A percentile compares a stretch with the other conserved stretches of the same genome.
phyloP scores from a whole-genome alignment of 176 grass and related monocot genomes.

The Calamus simplicifolius region DNA sequence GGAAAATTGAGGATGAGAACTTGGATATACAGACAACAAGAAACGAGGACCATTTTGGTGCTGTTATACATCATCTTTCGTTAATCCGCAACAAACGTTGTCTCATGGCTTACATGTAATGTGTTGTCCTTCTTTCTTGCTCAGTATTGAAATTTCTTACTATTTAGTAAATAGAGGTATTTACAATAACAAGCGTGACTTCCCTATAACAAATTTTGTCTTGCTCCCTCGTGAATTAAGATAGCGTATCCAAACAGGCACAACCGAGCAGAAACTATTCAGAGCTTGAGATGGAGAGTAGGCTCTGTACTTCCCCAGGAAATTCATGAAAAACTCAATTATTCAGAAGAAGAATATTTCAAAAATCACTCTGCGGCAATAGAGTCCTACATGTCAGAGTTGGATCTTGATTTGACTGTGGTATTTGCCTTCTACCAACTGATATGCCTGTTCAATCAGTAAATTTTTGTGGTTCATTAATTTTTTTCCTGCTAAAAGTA shows the following conservation, averaged over 20 bases:
- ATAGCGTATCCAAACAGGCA: constrained; percentile 22
- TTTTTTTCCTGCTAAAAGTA: too few species aligned
- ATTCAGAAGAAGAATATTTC: constrained; percentile 87
- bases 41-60: constrained; percentile 72
- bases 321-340: constrained; percentile 82
- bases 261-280: constrained; percentile 84
- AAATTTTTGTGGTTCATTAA: too few species aligned
- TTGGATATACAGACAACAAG: constrained; percentile 32
- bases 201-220: neutral
- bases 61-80: constrained; percentile 87
- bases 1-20: constrained; percentile 85
- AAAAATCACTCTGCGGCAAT: constrained; percentile 66
- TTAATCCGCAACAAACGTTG: constrained; percentile 93
- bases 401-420: constrained; percentile 96
- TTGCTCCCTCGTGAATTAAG: too few species aligned
- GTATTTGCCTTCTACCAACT: constrained; percentile 20
- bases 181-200: neutral
- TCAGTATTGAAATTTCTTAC: too few species aligned
- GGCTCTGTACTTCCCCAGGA: constrained; percentile 88
- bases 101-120: constrained; percentile 94
- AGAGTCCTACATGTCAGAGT: constrained; percentile 72
- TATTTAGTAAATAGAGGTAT: too few species aligned
- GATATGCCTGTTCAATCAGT: too few species aligned
- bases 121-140: too few species aligned
- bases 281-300: constrained; percentile 86